These are phyloP conservation scores for Monoraphidium neglectum DNA, from an alignment of 139 green algal species.

Conservation along the genomic window DNA sequence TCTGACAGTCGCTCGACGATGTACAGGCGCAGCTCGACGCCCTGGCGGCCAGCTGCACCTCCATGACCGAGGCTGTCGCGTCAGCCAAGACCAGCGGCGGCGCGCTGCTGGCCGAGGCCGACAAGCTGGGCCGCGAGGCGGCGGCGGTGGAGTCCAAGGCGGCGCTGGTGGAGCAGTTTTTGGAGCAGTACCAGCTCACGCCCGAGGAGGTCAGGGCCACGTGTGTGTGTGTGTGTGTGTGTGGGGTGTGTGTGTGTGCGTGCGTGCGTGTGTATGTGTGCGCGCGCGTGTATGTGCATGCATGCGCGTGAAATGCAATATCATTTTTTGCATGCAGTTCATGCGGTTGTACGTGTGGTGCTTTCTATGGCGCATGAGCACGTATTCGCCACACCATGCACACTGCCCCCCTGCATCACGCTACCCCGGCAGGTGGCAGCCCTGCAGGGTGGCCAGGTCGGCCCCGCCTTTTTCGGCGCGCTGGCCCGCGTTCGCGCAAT, in stretches of 20 bases:
- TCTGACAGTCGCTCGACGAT: slow-evolving; percentile 69
- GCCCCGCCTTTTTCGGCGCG: slow-evolving; percentile 85
- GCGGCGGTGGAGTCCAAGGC: slow-evolving; percentile 54
- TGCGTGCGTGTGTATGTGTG: too few relatives aligned
- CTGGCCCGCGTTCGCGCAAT: slow-evolving; percentile 86
- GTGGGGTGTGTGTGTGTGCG: too few relatives aligned
- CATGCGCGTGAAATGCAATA: not conserved
- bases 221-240: not conserved
- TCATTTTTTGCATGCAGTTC: not conserved
- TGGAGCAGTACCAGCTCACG: slow-evolving; percentile 94
- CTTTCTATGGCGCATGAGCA: too few relatives aligned
- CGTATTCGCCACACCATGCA: not conserved
- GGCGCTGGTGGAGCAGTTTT: slow-evolving; percentile 77
- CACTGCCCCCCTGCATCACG: not conserved
- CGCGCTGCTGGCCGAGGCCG: slow-evolving; percentile 59
- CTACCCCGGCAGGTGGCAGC: slow-evolving; percentile 32
- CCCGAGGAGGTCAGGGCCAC: slow-evolving; percentile 60
- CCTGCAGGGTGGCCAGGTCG: slow-evolving; percentile 70
- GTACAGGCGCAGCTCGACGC: slow-evolving; percentile 79
- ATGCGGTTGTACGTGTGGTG: not conserved
- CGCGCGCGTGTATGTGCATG: not conserved
- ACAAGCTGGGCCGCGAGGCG: slow-evolving; percentile 61
- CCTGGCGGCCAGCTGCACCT: slow-evolving; percentile 67
- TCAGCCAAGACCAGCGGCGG: slow-evolving; percentile 38
- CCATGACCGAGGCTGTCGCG: slow-evolving; percentile 49